phyloP scores from a whole-genome alignment of 2,329 filamentous ascomycete species.

The Chaetomiaceae sp. region DNA sequence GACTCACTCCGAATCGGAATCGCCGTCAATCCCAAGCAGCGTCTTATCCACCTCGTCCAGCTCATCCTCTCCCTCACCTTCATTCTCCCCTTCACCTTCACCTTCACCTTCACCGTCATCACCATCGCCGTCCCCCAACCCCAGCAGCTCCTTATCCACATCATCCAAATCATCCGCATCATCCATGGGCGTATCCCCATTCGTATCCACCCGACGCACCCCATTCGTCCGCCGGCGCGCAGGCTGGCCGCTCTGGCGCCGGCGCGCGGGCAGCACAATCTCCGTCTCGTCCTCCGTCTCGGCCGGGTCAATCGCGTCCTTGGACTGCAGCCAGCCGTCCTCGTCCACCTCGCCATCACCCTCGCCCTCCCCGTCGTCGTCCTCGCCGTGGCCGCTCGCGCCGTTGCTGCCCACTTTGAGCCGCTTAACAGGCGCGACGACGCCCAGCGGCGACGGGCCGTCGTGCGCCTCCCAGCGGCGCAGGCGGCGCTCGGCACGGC shows the following conservation, averaged over 20 bases:
- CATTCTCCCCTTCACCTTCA: conserved; percentile 33
- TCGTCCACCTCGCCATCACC: conserved; percentile 19
- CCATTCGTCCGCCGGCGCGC: conserved; percentile 27
- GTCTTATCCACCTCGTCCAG: conserved; percentile 35
- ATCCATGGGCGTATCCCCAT: conserved; percentile 40
- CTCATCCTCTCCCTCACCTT: conserved; percentile 40
- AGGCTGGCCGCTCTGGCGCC: conserved; percentile 2
- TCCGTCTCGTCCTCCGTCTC: conserved; percentile 28
- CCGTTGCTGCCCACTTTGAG: conserved; percentile 22
- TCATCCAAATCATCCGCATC: conserved; percentile 50
- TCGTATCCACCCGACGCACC: conserved; percentile 26
- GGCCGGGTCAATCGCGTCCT: conserved; percentile 22
- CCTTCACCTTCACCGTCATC: conserved; percentile 42
- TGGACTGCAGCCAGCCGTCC: conserved; percentile 15
- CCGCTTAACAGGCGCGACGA: conserved; percentile 43
- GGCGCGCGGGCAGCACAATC: conserved; percentile 14
- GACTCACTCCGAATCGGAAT: conserved; percentile 30
- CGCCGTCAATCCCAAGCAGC: conserved; percentile 30
- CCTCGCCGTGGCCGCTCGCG: conserved; percentile 23
- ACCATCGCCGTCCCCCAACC: conserved; percentile 34
- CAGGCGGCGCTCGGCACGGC: conserved; percentile 59
- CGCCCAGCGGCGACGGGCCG: conserved; percentile 36
- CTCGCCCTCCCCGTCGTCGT: conserved; percentile 30
- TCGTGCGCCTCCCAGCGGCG: conserved; percentile 58
- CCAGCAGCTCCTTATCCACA: conserved; percentile 46